These are phyloP conservation scores for Luffa aegyptiaca DNA, from an alignment of 306 rosid species.

Conservation along the genomic window DNA sequence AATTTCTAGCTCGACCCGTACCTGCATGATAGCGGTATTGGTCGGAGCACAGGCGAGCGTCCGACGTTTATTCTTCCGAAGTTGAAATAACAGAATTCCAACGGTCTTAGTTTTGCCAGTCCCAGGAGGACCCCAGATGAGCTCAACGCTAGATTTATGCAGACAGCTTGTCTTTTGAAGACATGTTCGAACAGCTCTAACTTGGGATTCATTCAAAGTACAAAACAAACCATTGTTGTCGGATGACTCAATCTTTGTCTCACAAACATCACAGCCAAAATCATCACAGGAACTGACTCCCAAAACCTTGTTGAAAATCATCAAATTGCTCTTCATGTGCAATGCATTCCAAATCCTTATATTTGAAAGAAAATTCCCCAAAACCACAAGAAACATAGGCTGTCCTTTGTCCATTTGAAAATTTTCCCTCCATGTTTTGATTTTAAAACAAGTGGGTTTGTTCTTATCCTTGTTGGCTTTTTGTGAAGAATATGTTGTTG, in stretches of 20 bases:
- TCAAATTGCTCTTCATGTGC: constrained; percentile 17
- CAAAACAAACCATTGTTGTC: constrained; percentile 2
- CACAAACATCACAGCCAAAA: neutral
- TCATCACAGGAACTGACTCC: constrained; percentile 24
- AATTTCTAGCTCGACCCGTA: neutral
- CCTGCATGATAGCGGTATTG: constrained; percentile 50
- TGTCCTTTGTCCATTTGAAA: neutral
- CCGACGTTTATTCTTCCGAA: constrained; percentile 31
- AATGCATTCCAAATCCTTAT: constrained; percentile 49
- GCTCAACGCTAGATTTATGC: constrained; percentile 36
- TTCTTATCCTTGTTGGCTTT: neutral
- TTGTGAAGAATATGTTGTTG: neutral
- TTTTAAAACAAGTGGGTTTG: constrained; percentile 27
- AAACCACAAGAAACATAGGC: constrained; percentile 30
- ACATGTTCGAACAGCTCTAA: constrained; percentile 34
- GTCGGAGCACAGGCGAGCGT: constrained; percentile 76
- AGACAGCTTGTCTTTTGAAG: constrained; percentile 22
- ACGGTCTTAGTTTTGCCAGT: constrained; percentile 66
- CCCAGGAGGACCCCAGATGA: constrained; percentile 86
- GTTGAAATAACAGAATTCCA: constrained; percentile 31
- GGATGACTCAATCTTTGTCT: neutral
- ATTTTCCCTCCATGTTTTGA: constrained; percentile 22
- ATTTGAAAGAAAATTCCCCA: constrained; percentile 34
- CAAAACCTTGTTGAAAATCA: constrained; percentile 25
- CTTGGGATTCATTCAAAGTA: constrained; percentile 47